These are phyloP conservation scores for Akanthomyces dipterigenus DNA, from an alignment of 2,329 filamentous ascomycete genomes.

Conservation along the genomic window DNA sequence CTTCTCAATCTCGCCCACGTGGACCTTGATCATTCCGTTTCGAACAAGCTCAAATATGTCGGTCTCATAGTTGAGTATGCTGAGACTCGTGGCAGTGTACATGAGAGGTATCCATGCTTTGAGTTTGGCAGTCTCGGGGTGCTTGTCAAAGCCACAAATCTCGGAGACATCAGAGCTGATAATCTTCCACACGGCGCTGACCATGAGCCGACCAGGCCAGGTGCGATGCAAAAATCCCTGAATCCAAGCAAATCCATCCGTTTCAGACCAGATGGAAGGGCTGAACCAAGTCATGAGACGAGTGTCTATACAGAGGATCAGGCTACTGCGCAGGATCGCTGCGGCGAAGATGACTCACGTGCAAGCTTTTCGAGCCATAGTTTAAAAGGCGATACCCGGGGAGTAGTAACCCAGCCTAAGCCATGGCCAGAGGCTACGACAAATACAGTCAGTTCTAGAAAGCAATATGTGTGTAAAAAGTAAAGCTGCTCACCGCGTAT, in stretches of 20 bases:
- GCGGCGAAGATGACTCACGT: conserved; percentile 30
- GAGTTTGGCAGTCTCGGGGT: conserved; percentile 46
- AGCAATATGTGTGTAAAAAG: background rate
- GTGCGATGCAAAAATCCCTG: conserved; percentile 53
- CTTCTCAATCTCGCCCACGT: conserved; percentile 43
- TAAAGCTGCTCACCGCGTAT: conserved; percentile 39
- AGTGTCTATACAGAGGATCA: conserved; percentile 34
- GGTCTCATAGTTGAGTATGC: conserved; percentile 54
- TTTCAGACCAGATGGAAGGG: conserved; percentile 64
- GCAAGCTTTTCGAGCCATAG: conserved; percentile 62
- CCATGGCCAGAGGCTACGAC: conserved; percentile 44
- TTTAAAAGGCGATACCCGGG: conserved; percentile 61
- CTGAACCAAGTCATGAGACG: conserved; percentile 67
- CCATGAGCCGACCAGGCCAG: conserved; percentile 46
- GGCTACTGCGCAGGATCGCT: conserved; percentile 35
- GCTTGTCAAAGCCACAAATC: conserved; percentile 46
- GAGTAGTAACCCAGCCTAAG: conserved; percentile 50
- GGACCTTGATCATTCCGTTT: conserved; percentile 43
- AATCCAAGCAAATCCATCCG: conserved; percentile 50
- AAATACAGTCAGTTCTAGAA: background rate
- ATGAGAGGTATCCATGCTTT: conserved; percentile 45
- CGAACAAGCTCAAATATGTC: conserved; percentile 51
- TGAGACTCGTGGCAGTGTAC: conserved; percentile 48
- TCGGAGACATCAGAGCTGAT: conserved; percentile 48
- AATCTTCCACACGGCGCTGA: conserved; percentile 51